Percentiles rank a stretch among this genome's conserved stretches.
These are phyloP conservation scores for Citrullus amarus DNA, from an alignment of 306 rosid species.

Conservation along the genomic window DNA sequence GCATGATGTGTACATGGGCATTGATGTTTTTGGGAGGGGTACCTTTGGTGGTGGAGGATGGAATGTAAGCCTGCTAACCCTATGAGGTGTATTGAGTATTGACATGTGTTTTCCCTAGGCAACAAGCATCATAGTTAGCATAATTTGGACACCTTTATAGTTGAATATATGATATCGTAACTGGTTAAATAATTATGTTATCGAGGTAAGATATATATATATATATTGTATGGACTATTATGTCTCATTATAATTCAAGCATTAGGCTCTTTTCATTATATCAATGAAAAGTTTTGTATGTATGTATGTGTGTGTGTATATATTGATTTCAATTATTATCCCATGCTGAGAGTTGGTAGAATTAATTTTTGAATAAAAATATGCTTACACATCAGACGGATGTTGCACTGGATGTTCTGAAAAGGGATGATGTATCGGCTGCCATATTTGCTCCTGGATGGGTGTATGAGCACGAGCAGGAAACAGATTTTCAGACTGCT, in stretches of 20 bases:
- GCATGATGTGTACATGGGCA: slow-evolving; percentile 82
- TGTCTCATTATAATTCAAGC: no score
- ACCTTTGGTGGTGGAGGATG: slow-evolving; percentile 88
- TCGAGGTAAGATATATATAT: neutral
- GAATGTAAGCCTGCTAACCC: slow-evolving; percentile 43
- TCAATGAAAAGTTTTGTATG: no score
- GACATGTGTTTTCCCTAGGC: neutral
- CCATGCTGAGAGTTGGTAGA: neutral
- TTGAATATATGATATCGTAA: neutral
- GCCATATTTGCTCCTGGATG: slow-evolving; percentile 94
- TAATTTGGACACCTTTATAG: neutral
- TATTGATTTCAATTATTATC: neutral
- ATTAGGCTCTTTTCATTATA: no score
- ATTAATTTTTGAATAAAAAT: neutral
- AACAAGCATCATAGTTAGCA: neutral
- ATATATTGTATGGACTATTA: no score
- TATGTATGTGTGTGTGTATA: no score
- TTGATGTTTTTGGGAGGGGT: slow-evolving; percentile 83
- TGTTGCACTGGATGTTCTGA: slow-evolving; percentile 67
- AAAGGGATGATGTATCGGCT: slow-evolving; percentile 54
- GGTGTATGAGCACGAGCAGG: slow-evolving; percentile 68
- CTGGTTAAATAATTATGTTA: neutral
- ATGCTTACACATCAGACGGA: slow-evolving; percentile 30
- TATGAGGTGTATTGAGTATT: neutral
- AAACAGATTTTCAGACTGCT: slow-evolving; percentile 68